A percentile compares a stretch with the other conserved stretches of the same genome.
These are phyloP conservation scores for Vitis rupestris DNA, from an alignment of 164 flowering plant genomes.

Conservation along the genomic window DNA sequence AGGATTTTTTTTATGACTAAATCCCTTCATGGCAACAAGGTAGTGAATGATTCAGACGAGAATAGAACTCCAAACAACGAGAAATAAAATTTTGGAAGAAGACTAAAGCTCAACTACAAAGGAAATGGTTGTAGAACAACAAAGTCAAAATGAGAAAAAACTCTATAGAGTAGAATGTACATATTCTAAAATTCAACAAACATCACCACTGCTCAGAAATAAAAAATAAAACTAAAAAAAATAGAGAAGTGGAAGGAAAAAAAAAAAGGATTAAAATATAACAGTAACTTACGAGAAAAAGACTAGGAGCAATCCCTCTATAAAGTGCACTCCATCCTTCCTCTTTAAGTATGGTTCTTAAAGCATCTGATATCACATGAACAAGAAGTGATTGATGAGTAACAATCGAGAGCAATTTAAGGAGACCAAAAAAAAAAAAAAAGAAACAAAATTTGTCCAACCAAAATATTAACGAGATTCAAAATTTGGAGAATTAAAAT, in stretches of 20 bases:
- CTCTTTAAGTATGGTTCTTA: slow-evolving; percentile 88
- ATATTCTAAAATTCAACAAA: background rate
- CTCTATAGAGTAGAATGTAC: background rate
- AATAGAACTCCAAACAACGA: too few species aligned
- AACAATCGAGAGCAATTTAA: background rate
- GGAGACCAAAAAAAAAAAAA: background rate
- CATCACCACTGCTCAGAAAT: slow-evolving; percentile 2
- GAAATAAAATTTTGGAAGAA: too few species aligned
- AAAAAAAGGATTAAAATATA: background rate
- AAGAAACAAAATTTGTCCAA: background rate
- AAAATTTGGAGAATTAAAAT: background rate
- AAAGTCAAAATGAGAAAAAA: too few species aligned
- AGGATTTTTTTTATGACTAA: too few species aligned
- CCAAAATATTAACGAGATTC: background rate
- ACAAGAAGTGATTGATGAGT: background rate
- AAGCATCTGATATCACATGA: slow-evolving; percentile 62
- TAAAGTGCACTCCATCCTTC: slow-evolving; percentile 94
- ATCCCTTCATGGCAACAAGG: too few species aligned
- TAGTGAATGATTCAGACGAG: too few species aligned
- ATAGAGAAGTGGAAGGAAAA: background rate
- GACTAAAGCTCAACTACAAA: too few species aligned
- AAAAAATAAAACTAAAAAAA: background rate
- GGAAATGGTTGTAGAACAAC: too few species aligned
- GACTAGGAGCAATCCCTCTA: slow-evolving; percentile 84
- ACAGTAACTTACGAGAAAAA: slow-evolving; percentile 65